Evolutionary conservation across 208 protist species (phyloP).

Genomic region (Wallacemonas sp.): DNA sequence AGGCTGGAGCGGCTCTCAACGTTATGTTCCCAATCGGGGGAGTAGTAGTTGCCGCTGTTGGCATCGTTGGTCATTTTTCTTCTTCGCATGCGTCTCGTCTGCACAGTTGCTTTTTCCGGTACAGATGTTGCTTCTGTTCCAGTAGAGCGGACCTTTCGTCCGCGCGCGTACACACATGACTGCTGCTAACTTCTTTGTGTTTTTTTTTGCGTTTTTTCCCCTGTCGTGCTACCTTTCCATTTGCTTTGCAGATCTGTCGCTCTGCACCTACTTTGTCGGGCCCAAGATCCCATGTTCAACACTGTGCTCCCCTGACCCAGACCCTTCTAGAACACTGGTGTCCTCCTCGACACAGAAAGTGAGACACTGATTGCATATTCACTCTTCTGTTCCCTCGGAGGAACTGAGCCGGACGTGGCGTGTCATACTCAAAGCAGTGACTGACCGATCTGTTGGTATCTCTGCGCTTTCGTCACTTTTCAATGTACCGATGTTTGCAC

Average conservation of each 20-base stretch:
- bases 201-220: slow-evolving; percentile 14
- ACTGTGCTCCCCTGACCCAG: neutral
- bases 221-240: neutral
- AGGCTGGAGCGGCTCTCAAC: too few relatives aligned
- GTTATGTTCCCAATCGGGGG: too few relatives aligned
- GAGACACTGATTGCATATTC: too few relatives aligned
- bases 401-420: too few relatives aligned
- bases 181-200: neutral
- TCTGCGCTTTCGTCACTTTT: neutral
- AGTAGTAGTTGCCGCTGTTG: neutral
- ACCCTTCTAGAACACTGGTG: neutral
- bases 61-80: slow-evolving; percentile 6
- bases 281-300: too few relatives aligned
- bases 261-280: neutral
- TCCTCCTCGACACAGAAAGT: too few relatives aligned
- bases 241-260: neutral
- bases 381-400: neutral
- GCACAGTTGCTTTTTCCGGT: too few relatives aligned
- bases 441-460: neutral
- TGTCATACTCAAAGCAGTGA: neutral
- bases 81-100: too few relatives aligned
- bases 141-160: too few relatives aligned
- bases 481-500: neutral
- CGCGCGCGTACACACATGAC: too few relatives aligned
- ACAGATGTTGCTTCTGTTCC: too few relatives aligned